phyloP scores from a whole-genome alignment of 1,139 yeast genomes.

The Sugiyamaella xylanicola region DNA sequence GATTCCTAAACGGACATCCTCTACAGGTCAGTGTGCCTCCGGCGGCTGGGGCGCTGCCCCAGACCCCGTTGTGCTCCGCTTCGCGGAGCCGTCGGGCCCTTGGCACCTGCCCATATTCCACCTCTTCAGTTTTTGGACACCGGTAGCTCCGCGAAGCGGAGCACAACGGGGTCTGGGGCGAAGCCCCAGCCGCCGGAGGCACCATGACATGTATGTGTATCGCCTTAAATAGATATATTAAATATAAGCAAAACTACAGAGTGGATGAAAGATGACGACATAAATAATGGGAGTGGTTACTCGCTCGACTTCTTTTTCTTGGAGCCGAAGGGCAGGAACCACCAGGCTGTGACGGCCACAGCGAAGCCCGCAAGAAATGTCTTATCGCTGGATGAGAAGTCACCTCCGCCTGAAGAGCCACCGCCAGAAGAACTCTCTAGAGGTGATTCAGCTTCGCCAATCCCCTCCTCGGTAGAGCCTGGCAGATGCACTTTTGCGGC shows the following conservation, averaged over 20 bases:
- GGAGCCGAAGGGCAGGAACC: slow-evolving; percentile 35
- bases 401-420: slow-evolving; percentile 3
- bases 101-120: too few relatives aligned
- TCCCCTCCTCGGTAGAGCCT: slow-evolving; percentile 17
- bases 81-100: too few relatives aligned
- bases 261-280: too few relatives aligned
- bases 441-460: slow-evolving; percentile 23
- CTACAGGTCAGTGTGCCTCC: too few relatives aligned
- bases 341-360: slow-evolving; percentile 42
- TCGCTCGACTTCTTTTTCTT: slow-evolving; percentile 27
- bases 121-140: too few relatives aligned
- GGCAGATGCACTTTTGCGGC: slow-evolving; percentile 25
- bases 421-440: not conserved
- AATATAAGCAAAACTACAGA: not conserved
- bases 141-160: not conserved
- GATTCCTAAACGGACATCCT: too few relatives aligned
- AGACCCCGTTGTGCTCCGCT: too few relatives aligned
- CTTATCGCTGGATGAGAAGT: slow-evolving; percentile 37
- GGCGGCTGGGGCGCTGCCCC: too few relatives aligned
- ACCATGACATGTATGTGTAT: not conserved
- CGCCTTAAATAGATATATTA: not conserved
- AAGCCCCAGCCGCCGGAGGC: not conserved
- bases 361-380: slow-evolving; percentile 38
- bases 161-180: not conserved
- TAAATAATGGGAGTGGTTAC: too few relatives aligned